phyloP scores from a whole-genome alignment of 108 stramenopile species.

The Nitzschia putrida region DNA sequence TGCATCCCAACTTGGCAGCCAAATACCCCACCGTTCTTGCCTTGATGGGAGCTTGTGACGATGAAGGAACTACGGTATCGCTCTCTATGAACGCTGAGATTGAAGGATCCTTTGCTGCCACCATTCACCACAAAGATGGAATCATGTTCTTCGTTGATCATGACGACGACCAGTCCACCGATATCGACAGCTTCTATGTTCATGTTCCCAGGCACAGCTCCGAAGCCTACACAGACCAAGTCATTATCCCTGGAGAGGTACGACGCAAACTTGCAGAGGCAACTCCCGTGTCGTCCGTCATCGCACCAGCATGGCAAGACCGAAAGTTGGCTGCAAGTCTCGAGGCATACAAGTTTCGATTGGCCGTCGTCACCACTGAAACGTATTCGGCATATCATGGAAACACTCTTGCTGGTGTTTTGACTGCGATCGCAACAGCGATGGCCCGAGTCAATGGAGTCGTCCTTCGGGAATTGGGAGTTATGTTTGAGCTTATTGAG shows the following conservation, averaged over 20 bases:
- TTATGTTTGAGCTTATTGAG: slow-evolving; percentile 7
- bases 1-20: slow-evolving; percentile 1
- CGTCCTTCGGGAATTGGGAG: slow-evolving; percentile 5
- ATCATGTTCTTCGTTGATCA: slow-evolving; percentile 3
- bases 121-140: not conserved
- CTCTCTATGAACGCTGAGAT: not conserved
- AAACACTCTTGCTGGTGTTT: not conserved
- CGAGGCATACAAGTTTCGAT: not conserved
- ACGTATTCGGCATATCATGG: not conserved
- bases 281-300: not conserved
- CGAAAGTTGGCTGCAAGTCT: not conserved
- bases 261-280: not conserved
- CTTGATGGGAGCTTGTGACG: not conserved
- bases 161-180: not conserved
- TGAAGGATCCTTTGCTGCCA: not conserved
- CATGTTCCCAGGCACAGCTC: not conserved
- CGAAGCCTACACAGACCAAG: not conserved
- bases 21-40: not conserved
- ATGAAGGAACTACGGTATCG: not conserved
- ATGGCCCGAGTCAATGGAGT: slow-evolving; percentile 5
- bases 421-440: not conserved
- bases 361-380: not conserved
- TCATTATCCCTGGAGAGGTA: not conserved
- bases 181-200: not conserved
- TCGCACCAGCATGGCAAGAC: not conserved